Conservation (phyloP, 345 rosid species). For the Camelina neglecta region DNA sequence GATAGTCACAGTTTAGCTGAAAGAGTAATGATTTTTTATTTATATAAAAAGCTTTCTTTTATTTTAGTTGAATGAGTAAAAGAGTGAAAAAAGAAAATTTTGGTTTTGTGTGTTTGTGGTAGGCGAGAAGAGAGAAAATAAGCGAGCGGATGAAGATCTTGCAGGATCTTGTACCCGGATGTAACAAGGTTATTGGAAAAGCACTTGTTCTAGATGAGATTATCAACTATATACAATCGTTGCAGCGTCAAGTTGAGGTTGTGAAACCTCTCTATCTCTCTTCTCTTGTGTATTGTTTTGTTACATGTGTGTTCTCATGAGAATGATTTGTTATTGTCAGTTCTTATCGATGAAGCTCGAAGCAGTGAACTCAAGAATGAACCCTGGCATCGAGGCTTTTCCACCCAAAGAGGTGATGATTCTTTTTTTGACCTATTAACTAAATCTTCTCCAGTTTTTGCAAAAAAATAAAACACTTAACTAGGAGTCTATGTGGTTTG, state of each 20-base stretch:
- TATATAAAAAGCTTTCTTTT: constrained; percentile 24
- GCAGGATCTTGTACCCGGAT: constrained; percentile 93
- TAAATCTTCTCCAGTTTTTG: neutral
- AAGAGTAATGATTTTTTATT: constrained; percentile 59
- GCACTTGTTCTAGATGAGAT: constrained; percentile 93
- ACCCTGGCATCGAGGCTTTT: constrained; percentile 64
- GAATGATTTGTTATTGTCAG: constrained; percentile 46
- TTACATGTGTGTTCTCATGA: neutral
- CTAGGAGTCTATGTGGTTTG: neutral
- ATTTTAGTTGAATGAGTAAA: constrained; percentile 10
- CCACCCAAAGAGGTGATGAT: constrained; percentile 67
- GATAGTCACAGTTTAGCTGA: constrained; percentile 98
- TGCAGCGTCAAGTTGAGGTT: constrained; percentile 93
- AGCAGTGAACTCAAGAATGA: constrained; percentile 77
- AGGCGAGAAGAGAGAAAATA: constrained; percentile 96
- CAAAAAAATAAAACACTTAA: neutral
- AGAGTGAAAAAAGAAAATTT: neutral
- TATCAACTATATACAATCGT: constrained; percentile 86
- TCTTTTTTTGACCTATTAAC: neutral
- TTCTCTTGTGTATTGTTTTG: constrained; percentile 1
- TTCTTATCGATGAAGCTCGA: constrained; percentile 95
- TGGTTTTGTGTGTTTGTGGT: constrained; percentile 27
- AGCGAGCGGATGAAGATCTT: constrained; percentile 93
- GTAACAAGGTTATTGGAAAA: constrained; percentile 92
- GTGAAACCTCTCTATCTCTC: constrained; percentile 39